Evolutionary conservation across 768 basidiomycete species (phyloP), one percentile per base, ranked within the genome.

Genomic region (Saitozyma sp.): DNA sequence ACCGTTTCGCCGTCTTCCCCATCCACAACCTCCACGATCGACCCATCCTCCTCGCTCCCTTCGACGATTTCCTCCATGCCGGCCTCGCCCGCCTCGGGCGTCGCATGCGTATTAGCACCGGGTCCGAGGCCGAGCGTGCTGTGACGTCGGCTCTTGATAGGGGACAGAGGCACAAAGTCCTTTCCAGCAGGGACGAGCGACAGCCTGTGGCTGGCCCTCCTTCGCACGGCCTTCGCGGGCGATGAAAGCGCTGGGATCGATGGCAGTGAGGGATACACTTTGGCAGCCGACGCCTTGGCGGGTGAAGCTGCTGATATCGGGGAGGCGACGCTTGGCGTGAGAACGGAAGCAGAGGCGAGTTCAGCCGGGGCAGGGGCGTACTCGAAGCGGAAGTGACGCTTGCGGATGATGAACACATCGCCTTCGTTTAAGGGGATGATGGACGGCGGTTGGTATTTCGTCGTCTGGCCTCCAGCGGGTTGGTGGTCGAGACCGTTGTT

Each of bases 301-400:
- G 29, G 29, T 29, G 29, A 29, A 29, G 29, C 29, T 29, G 29
- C 29, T 29, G 29, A 29, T 29, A 29, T 29, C 29, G 29, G 29
- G 29, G 29, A 29, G 5, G 29, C 29, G 5, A 59, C 41, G 3
- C 40, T 59, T 38, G 74, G 71, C 29, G 68, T 66, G 19, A 55
- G 46, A 0, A 49, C 20, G 0, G 57, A 9, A n/a, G 38, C 45
- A 41, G 52, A 6, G 8, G 56, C 50, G 16, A 45, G 29, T 42
- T 45, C 43, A 1, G 37, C 41, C 8, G 51, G 1, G 37, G 59
- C 54, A 49, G 40, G 3, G 39, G 67, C 64, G 54, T 78, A 79
- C 46, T 78, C 71, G 69, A 79, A 79, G 42, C 67, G 61, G 64
- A 79, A 79, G 8, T 68, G 59, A 56, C 75, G 74, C 59, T 75